Evolutionary conservation across 805 yeast genomes (phyloP).

Genomic region (Candida broadrunensis): DNA sequence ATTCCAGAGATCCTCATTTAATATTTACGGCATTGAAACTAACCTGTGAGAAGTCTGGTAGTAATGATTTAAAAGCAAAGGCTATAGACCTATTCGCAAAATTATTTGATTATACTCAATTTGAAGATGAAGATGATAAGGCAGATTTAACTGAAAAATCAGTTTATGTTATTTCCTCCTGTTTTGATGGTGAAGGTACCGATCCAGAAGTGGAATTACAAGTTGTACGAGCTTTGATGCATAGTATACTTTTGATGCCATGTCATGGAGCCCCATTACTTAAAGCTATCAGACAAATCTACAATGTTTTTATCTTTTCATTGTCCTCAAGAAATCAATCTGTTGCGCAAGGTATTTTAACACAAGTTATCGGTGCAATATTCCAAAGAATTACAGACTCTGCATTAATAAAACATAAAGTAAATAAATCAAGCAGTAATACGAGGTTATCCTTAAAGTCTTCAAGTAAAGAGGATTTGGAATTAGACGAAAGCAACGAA

Average conservation of each 20-base stretch:
- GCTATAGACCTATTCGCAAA: slow-evolving; percentile 88
- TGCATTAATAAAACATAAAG: slow-evolving; percentile 41
- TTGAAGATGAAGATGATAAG: slow-evolving; percentile 56
- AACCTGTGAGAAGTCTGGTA: slow-evolving; percentile 62
- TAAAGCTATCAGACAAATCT: slow-evolving; percentile 89
- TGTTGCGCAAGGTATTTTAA: slow-evolving; percentile 90
- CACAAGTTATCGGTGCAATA: slow-evolving; percentile 83
- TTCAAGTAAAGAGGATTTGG: slow-evolving; percentile 24
- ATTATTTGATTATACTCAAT: slow-evolving; percentile 79
- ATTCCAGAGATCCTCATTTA: slow-evolving; percentile 43
- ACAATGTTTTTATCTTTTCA: slow-evolving; percentile 86
- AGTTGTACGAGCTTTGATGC: slow-evolving; percentile 86
- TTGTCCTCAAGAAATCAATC: slow-evolving; percentile 81
- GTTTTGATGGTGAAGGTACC: slow-evolving; percentile 90
- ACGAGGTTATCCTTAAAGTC: slow-evolving; percentile 17
- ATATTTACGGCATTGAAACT: slow-evolving; percentile 77
- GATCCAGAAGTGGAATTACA: slow-evolving; percentile 88
- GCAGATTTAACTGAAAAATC: slow-evolving; percentile 73
- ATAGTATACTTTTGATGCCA: slow-evolving; percentile 79
- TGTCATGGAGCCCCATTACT: slow-evolving; percentile 88
- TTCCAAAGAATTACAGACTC: slow-evolving; percentile 61
- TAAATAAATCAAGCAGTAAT: slow-evolving; percentile 13
- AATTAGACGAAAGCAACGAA: slow-evolving; percentile 1
- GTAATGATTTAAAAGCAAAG: slow-evolving; percentile 60
- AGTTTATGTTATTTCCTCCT: slow-evolving; percentile 76